These are phyloP conservation scores for Trichoderma aggressivum DNA, from an alignment of 2,329 filamentous ascomycete genomes.

Conservation along the genomic window DNA sequence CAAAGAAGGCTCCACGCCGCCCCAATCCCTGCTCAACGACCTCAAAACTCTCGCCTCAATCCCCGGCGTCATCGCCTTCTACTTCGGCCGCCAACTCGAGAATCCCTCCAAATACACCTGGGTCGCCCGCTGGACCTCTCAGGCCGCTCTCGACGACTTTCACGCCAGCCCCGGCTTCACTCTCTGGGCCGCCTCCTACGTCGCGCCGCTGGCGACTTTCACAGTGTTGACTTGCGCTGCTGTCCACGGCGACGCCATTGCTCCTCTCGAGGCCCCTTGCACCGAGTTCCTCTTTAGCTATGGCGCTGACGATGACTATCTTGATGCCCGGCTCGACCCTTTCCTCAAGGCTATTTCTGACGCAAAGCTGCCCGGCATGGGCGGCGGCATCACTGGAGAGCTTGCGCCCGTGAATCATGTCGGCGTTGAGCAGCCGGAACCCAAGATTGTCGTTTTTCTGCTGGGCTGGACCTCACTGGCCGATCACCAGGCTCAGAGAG, in stretches of 20 bases:
- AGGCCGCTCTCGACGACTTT: slow-evolving; percentile 37
- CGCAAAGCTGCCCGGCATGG: slow-evolving; percentile 29
- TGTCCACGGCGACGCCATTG: slow-evolving; percentile 23
- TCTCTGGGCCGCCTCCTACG: slow-evolving; percentile 39
- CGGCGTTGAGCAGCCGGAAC: slow-evolving; percentile 29
- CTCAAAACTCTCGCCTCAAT: slow-evolving; percentile 30
- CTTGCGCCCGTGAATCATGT: slow-evolving; percentile 32
- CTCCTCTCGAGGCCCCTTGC: slow-evolving; percentile 35
- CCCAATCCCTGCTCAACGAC: slow-evolving; percentile 29
- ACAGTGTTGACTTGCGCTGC: slow-evolving; percentile 25
- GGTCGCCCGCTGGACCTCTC: slow-evolving; percentile 35
- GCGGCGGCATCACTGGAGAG: slow-evolving; percentile 34
- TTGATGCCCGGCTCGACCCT: slow-evolving; percentile 29
- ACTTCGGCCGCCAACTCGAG: slow-evolving; percentile 37
- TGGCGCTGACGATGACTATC: slow-evolving; percentile 32
- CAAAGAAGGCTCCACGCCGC: slow-evolving; percentile 26
- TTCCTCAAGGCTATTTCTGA: slow-evolving; percentile 27
- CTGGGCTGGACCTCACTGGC: slow-evolving; percentile 41
- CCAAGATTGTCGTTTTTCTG: slow-evolving; percentile 32
- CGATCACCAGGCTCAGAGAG: slow-evolving; percentile 35
- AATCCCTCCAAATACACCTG: slow-evolving; percentile 32
- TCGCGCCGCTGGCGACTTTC: slow-evolving; percentile 29
- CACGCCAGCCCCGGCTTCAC: slow-evolving; percentile 40
- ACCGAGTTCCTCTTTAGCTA: slow-evolving; percentile 39
- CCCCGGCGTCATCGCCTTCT: slow-evolving; percentile 33